A percentile compares a stretch with the other conserved stretches of the same genome.
Conservation (phyloP, 805 yeast genomes). For the Kodamaea neixiangensis region DNA sequence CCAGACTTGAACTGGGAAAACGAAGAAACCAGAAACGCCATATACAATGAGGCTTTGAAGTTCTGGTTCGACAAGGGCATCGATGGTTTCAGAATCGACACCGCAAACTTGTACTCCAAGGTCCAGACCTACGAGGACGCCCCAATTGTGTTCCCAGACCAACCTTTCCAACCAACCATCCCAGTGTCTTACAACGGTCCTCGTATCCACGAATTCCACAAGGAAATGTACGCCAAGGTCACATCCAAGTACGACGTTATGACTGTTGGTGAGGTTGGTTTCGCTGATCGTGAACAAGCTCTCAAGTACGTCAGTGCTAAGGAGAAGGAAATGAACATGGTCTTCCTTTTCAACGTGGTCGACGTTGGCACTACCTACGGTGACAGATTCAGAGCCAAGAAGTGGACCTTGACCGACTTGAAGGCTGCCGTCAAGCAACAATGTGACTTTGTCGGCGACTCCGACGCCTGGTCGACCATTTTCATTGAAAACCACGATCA, state of each 20-base stretch:
- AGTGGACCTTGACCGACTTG: conserved; percentile 38
- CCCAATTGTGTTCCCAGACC: conserved; percentile 44
- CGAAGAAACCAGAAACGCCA: conserved; percentile 36
- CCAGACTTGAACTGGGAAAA: conserved; percentile 68
- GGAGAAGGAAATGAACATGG: conserved; percentile 42
- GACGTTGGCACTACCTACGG: conserved; percentile 39
- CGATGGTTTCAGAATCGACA: conserved; percentile 62
- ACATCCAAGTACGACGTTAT: conserved; percentile 50
- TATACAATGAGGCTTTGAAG: conserved; percentile 48
- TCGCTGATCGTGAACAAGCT: conserved; percentile 41
- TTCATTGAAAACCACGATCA: conserved; percentile 63
- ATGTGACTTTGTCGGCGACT: conserved; percentile 41
- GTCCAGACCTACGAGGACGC: conserved; percentile 48
- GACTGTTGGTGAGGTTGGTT: conserved; percentile 61
- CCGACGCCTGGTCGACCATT: conserved; percentile 60
- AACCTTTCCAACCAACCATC: conserved; percentile 42
- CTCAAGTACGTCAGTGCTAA: conserved; percentile 44
- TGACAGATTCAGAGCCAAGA: conserved; percentile 37
- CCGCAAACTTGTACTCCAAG: conserved; percentile 55
- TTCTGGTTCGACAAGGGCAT: conserved; percentile 60
- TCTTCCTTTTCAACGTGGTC: conserved; percentile 37
- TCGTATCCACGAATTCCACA: conserved; percentile 57
- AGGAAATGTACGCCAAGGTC: conserved; percentile 47
- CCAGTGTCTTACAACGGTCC: conserved; percentile 47
- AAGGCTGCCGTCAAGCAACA: conserved; percentile 28